Percentiles rank a stretch among this genome's conserved stretches.
Evolutionary conservation across 441 rosid species (phyloP).

Genomic region (Aleurites moluccanus): DNA sequence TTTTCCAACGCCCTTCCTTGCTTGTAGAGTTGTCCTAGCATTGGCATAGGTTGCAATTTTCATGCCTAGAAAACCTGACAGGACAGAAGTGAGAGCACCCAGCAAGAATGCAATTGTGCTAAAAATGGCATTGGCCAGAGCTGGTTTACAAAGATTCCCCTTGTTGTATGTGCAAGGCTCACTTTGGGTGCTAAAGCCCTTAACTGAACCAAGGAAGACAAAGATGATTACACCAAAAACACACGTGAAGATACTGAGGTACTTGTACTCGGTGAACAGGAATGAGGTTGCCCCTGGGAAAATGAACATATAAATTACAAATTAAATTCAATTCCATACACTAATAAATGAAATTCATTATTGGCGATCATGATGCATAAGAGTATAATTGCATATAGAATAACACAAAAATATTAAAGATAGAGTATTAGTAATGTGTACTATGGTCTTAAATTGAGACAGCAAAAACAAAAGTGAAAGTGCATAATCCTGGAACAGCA

Average conservation of each 20-base stretch:
- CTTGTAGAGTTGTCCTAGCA: slow-evolving; percentile 85
- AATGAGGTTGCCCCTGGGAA: slow-evolving; percentile 82
- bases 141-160: slow-evolving; percentile 67
- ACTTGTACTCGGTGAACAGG: slow-evolving; percentile 70
- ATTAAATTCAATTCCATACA: background rate
- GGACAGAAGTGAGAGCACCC: slow-evolving; percentile 71
- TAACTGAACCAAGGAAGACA: slow-evolving; percentile 82
- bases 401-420: background rate
- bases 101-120: slow-evolving; percentile 79
- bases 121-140: slow-evolving; percentile 75
- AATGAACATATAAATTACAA: background rate
- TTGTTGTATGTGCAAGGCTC: slow-evolving; percentile 66
- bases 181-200: slow-evolving; percentile 69
- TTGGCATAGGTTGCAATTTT: slow-evolving; percentile 90
- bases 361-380: background rate
- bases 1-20: slow-evolving; percentile 83
- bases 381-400: background rate
- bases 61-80: slow-evolving; percentile 88
- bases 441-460: background rate
- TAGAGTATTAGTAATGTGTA: background rate
- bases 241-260: slow-evolving; percentile 71
- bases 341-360: slow-evolving; percentile 2
- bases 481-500: background rate
- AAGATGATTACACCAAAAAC: slow-evolving; percentile 67
- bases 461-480: background rate